phyloP scores from a whole-genome alignment of 345 rosid genomes.

The Brassica incana region DNA sequence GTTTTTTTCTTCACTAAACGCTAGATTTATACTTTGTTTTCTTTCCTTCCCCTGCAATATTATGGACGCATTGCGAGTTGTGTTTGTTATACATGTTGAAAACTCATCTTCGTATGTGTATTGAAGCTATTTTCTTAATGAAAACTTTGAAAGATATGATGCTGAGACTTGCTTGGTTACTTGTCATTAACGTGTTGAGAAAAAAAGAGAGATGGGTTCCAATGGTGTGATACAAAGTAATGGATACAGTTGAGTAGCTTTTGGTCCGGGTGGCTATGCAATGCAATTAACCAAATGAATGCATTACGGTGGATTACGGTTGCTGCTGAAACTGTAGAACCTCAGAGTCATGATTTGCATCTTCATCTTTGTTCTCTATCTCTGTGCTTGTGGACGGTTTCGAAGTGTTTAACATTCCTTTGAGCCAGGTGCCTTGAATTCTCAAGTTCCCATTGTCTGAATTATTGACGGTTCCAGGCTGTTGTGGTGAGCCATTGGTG shows the following conservation, averaged over 20 bases:
- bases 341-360: conserved; percentile 33
- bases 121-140: neutral
- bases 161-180: neutral
- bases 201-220: neutral
- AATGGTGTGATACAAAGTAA: conserved; percentile 20
- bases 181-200: neutral
- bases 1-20: neutral
- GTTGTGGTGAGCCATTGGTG: conserved; percentile 27
- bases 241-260: conserved; percentile 24
- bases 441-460: conserved; percentile 60
- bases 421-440: conserved; percentile 80
- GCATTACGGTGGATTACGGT: conserved; percentile 1
- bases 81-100: neutral
- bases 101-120: neutral
- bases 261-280: neutral
- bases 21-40: neutral
- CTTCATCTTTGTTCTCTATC: conserved; percentile 37
- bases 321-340: conserved; percentile 22
- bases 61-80: conserved; percentile 13
- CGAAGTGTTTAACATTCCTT: conserved; percentile 64
- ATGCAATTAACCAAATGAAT: conserved; percentile 29
- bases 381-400: conserved; percentile 44
- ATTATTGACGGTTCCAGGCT: conserved; percentile 53
- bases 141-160: neutral
- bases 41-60: neutral